These are phyloP conservation scores for Naganishia randhawae DNA, from an alignment of 768 basidiomycete genomes.

Conservation along the genomic window DNA sequence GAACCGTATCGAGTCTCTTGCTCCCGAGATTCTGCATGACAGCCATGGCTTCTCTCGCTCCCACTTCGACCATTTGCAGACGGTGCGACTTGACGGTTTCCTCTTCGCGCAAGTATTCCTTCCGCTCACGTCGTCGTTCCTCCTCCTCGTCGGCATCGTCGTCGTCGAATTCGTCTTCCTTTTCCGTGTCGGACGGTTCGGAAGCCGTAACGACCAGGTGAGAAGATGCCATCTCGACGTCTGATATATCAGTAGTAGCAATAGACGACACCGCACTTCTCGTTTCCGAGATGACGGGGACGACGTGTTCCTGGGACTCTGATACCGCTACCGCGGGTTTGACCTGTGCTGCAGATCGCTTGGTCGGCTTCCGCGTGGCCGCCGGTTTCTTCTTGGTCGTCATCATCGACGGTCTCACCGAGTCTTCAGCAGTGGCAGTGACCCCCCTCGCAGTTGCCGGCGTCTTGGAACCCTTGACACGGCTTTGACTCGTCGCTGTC, in stretches of 20 bases:
- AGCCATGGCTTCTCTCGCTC: constrained; percentile 27
- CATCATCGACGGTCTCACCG: no score
- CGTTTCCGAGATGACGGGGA: background rate
- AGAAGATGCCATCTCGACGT: constrained; percentile 3
- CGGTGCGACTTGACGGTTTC: constrained; percentile 15
- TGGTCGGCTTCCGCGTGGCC: background rate
- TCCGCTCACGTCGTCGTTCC: constrained; percentile 1
- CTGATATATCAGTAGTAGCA: background rate
- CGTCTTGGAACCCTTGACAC: background rate
- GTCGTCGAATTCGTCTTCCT: constrained; percentile 5
- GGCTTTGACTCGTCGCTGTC: no score
- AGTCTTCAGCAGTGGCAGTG: no score
- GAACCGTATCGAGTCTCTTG: constrained; percentile 1
- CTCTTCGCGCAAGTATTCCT: constrained; percentile 2
- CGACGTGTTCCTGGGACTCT: no score
- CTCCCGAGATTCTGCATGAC: constrained; percentile 27
- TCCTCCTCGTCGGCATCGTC: no score
- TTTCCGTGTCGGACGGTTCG: constrained; percentile 10
- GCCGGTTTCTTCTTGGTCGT: background rate
- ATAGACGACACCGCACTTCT: background rate
- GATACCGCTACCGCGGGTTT: background rate
- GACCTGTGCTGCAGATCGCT: background rate
- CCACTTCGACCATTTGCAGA: constrained; percentile 24
- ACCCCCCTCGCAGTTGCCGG: no score
- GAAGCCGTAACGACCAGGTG: background rate